These are phyloP conservation scores for Puccinia coronata DNA, from an alignment of 1,284 basidiomycete genomes.

Conservation along the genomic window DNA sequence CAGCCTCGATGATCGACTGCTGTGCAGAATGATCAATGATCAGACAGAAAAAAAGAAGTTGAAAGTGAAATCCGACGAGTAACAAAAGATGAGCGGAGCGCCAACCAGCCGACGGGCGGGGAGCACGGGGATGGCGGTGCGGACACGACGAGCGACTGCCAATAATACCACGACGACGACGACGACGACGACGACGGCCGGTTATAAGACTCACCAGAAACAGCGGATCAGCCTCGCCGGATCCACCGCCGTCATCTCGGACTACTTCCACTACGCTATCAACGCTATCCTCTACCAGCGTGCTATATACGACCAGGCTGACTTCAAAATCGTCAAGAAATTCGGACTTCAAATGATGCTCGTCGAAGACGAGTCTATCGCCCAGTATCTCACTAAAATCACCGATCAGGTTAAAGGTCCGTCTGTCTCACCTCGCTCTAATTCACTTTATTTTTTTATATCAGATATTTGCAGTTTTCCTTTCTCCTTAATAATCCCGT, in stretches of 20 bases:
- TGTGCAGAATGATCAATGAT: too few species aligned
- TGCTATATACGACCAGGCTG: conserved; percentile 94
- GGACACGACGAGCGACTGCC: background rate
- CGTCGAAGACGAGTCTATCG: conserved; percentile 85
- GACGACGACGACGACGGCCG: too few species aligned
- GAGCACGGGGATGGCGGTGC: background rate
- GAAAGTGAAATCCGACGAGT: too few species aligned
- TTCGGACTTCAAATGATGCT: conserved; percentile 95
- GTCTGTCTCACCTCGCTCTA: background rate
- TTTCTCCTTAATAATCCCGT: too few species aligned
- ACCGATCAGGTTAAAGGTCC: conserved; percentile 74
- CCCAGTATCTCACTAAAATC: conserved; percentile 89
- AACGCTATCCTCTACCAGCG: conserved; percentile 98
- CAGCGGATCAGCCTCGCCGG: conserved; percentile 85
- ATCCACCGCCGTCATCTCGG: conserved; percentile 89
- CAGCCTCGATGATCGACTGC: too few species aligned
- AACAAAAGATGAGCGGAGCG: too few species aligned
- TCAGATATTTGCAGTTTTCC: too few species aligned
- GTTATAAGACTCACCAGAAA: conserved; percentile 57
- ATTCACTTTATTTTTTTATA: background rate
- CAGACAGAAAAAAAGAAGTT: too few species aligned
- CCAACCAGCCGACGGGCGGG: too few species aligned
- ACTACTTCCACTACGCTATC: conserved; percentile 97
- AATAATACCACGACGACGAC: too few species aligned
- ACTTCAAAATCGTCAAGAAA: conserved; percentile 73